These are phyloP conservation scores for Blastobotrys chiropterorum DNA, from an alignment of 805 yeast species.

Conservation along the genomic window DNA sequence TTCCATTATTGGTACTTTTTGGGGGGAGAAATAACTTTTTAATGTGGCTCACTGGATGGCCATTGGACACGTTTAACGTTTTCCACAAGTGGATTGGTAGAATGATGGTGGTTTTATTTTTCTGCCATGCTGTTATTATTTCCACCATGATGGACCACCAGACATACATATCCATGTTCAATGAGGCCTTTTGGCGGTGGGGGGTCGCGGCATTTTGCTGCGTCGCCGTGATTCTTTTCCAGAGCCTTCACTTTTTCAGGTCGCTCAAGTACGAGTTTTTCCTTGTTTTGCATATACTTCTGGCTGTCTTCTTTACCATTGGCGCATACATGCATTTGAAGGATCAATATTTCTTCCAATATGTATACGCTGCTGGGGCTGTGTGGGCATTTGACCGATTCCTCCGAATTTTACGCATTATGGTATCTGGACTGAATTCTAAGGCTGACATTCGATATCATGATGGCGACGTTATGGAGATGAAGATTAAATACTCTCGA, in stretches of 20 bases:
- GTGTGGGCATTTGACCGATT: constrained; percentile 68
- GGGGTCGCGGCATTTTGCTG: constrained; percentile 31
- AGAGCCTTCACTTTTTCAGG: constrained; percentile 47
- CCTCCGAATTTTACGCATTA: constrained; percentile 47
- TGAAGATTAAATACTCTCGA: constrained; percentile 34
- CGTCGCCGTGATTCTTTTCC: constrained; percentile 40
- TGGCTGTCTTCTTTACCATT: constrained; percentile 49
- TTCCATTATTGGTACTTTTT: constrained; percentile 45
- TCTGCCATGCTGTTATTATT: constrained; percentile 43
- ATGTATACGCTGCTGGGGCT: constrained; percentile 45
- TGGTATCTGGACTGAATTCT: constrained; percentile 45
- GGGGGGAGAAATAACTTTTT: constrained; percentile 68
- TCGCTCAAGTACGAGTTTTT: constrained; percentile 51
- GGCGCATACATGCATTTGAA: constrained; percentile 51
- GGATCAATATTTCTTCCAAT: constrained; percentile 25
- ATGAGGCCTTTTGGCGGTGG: not conserved
- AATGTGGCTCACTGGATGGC: constrained; percentile 54
- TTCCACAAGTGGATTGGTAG: constrained; percentile 62
- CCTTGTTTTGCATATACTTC: constrained; percentile 45
- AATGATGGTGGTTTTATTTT: constrained; percentile 35
- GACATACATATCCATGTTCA: constrained; percentile 41
- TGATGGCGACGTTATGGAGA: constrained; percentile 15
- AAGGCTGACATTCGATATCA: constrained; percentile 18
- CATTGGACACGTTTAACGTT: constrained; percentile 52
- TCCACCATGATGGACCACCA: constrained; percentile 49